Evolutionary conservation across 495 filamentous ascomycete genomes (phyloP).

Genomic region (Halenospora varia): DNA sequence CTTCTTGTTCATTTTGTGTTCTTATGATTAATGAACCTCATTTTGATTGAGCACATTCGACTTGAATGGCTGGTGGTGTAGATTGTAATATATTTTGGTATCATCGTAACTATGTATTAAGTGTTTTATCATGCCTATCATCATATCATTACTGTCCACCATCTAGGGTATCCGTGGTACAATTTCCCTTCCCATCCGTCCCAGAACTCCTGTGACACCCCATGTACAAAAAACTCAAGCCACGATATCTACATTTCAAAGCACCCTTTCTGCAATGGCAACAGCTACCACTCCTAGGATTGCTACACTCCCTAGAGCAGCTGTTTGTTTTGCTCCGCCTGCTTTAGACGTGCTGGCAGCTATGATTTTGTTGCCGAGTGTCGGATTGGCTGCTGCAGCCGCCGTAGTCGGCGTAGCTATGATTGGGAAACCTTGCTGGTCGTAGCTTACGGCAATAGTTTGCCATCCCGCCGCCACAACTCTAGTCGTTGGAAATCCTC

Average conservation of each 20-base stretch:
- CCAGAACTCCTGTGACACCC: too few species aligned
- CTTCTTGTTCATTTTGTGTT: too few species aligned
- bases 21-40: too few species aligned
- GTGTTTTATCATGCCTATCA: too few species aligned
- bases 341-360: conserved; percentile 9
- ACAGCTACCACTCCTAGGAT: conserved; percentile 2
- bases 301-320: background rate
- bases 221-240: too few species aligned
- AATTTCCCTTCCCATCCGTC: background rate
- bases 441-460: conserved; percentile 14
- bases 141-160: background rate
- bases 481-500: conserved; percentile 20
- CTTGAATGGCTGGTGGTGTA: too few species aligned
- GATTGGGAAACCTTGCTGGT: conserved; percentile 19
- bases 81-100: background rate
- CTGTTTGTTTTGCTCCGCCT: conserved; percentile 5
- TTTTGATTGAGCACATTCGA: too few species aligned
- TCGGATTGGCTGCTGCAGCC: background rate
- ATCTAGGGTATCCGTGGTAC: background rate
- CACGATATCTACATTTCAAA: background rate
- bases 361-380: conserved; percentile 4
- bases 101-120: background rate
- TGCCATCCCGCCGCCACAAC: conserved; percentile 5
- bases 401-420: background rate
- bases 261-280: background rate